Evolutionary conservation across 345 rosid species (phyloP).

Genomic region (Salix arbutifolia): DNA sequence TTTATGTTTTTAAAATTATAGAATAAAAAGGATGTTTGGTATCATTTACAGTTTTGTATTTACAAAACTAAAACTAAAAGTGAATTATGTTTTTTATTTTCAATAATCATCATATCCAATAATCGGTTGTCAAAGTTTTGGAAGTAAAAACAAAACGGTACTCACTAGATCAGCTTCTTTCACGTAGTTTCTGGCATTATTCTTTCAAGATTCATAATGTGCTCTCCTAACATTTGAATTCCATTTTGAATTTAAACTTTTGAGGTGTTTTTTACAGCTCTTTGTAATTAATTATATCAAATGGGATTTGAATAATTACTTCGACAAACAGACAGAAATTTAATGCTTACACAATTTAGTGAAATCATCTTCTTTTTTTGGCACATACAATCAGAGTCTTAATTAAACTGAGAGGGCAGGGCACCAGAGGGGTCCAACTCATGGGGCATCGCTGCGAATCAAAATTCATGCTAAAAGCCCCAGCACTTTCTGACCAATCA

Average conservation of each 20-base stretch:
- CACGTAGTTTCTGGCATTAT: background rate
- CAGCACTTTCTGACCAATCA: constrained; percentile 15
- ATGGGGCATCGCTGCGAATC: background rate
- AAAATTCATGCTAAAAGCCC: background rate
- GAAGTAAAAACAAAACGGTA: no score
- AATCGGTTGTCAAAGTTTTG: no score
- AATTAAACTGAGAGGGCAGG: background rate
- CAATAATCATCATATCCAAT: no score
- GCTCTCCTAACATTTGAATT: background rate
- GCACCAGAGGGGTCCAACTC: background rate
- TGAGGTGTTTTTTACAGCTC: no score
- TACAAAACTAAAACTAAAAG: no score
- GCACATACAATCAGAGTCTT: background rate
- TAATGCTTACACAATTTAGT: background rate
- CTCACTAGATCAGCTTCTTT: background rate
- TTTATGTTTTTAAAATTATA: no score
- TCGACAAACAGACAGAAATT: background rate
- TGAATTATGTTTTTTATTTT: no score
- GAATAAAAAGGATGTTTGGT: no score
- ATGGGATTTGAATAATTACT: background rate
- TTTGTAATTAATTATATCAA: background rate
- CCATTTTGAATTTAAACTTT: no score
- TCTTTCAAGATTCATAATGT: background rate
- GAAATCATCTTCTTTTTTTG: background rate
- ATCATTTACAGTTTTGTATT: no score